Evolutionary conservation across 495 filamentous ascomycete species (phyloP).

Genomic region (Lepraria neglecta): DNA sequence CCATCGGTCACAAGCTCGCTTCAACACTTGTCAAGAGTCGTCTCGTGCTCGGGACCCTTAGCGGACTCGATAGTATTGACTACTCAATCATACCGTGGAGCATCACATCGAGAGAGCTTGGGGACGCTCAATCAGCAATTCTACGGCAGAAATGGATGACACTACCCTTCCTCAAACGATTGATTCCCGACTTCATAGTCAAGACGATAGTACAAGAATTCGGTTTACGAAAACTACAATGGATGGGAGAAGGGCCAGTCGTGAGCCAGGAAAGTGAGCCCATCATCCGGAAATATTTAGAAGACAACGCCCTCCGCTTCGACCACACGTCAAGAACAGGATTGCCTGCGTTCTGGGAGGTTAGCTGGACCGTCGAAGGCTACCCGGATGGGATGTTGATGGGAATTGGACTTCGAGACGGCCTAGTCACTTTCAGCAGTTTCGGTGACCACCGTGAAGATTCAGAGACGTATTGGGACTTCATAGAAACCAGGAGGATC

Average conservation of each 20-base stretch:
- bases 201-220: conserved; percentile 11
- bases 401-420: conserved; percentile 3
- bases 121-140: conserved; percentile 17
- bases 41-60: conserved; percentile 13
- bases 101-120: not conserved
- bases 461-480: no score
- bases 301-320: conserved; percentile 6
- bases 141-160: conserved; percentile 22
- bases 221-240: conserved; percentile 5
- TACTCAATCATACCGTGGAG: not conserved
- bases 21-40: conserved; percentile 17
- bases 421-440: not conserved
- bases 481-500: not conserved
- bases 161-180: conserved; percentile 4
- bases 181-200: conserved; percentile 12
- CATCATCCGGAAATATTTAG: conserved; percentile 10
- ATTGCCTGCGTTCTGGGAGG: not conserved
- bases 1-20: conserved; percentile 37
- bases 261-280: conserved; percentile 6
- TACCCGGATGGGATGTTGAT: not conserved
- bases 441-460: no score
- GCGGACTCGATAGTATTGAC: not conserved
- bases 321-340: not conserved
- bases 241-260: conserved; percentile 7
- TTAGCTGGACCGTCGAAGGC: not conserved